These are phyloP conservation scores for Phalaenopsis equestris DNA, from an alignment of 106 monocot species.

Conservation along the genomic window DNA sequence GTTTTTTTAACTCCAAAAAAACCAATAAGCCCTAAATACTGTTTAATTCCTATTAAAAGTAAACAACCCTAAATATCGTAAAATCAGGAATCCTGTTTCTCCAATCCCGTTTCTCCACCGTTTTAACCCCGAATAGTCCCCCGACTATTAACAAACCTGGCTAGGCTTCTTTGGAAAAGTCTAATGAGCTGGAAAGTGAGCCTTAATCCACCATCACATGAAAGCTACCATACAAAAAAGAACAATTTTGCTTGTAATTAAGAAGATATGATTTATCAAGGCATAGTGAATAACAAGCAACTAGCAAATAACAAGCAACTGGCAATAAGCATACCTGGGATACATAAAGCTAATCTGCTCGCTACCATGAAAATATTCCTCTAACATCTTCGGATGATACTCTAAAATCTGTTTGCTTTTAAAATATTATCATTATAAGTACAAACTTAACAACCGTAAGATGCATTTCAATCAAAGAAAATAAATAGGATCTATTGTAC, in stretches of 20 bases:
- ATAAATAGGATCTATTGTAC: slow-evolving; percentile 14
- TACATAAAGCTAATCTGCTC: slow-evolving; percentile 70
- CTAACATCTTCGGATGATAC: slow-evolving; percentile 72
- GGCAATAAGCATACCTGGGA: slow-evolving; percentile 34
- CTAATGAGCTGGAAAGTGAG: background rate
- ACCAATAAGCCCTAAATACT: no score
- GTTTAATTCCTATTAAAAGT: no score
- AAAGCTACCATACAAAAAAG: background rate
- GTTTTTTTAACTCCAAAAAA: no score
- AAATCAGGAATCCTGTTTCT: no score
- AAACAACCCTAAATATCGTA: no score
- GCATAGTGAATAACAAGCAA: background rate
- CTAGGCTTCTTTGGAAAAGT: background rate
- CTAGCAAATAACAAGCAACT: background rate
- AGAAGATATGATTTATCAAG: background rate
- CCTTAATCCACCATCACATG: background rate
- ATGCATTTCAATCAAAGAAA: background rate
- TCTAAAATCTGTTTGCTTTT: slow-evolving; percentile 56
- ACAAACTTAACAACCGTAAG: slow-evolving; percentile 3
- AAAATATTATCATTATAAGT: slow-evolving; percentile 10
- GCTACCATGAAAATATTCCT: slow-evolving; percentile 52
- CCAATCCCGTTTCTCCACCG: no score
- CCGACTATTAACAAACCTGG: background rate
- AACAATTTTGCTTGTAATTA: background rate
- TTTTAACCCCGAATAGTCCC: no score